Evolutionary conservation across 2,329 filamentous ascomycete genomes (phyloP).

Genomic region (Immersiporthe knoxdaviesiana): DNA sequence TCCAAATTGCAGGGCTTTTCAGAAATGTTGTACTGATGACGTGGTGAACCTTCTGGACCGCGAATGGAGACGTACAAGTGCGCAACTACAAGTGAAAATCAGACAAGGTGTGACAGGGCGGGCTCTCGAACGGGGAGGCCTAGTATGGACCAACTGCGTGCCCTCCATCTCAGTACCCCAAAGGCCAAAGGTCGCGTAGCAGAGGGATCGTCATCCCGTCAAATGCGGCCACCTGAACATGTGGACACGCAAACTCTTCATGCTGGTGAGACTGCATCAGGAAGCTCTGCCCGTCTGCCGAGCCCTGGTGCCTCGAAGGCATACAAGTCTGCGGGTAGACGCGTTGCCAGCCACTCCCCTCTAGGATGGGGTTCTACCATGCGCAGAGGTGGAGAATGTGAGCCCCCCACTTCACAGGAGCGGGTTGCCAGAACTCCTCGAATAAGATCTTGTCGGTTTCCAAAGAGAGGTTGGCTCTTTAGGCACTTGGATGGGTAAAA

Average conservation of each 20-base stretch:
- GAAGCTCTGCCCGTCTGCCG: conserved; percentile 21
- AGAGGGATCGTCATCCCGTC: not conserved
- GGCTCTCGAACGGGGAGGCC: not conserved
- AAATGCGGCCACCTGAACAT: conserved; percentile 9
- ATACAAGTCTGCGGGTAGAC: conserved; percentile 4
- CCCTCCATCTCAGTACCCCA: not conserved
- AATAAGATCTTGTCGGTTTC: not conserved
- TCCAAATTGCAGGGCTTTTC: conserved; percentile 12
- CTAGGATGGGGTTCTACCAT: not conserved
- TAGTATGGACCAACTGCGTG: not conserved
- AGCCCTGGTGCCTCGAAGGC: not conserved
- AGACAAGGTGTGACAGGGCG: conserved; percentile 4
- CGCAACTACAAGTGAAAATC: not conserved
- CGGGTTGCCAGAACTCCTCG: not conserved
- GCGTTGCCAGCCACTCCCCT: not conserved
- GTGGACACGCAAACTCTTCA: conserved; percentile 25
- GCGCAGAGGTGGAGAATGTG: not conserved
- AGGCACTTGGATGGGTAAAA: not conserved
- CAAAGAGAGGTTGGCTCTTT: not conserved
- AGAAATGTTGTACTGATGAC: conserved; percentile 17
- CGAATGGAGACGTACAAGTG: not conserved
- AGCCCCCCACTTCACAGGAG: not conserved
- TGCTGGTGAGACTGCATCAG: conserved; percentile 10
- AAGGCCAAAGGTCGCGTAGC: not conserved
- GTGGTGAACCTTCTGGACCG: conserved; percentile 7